Evolutionary conservation across 2,329 filamentous ascomycete species (phyloP), one percentile per base, ranked within the genome.

Genomic region (Raffaelea ambrosiae): DNA sequence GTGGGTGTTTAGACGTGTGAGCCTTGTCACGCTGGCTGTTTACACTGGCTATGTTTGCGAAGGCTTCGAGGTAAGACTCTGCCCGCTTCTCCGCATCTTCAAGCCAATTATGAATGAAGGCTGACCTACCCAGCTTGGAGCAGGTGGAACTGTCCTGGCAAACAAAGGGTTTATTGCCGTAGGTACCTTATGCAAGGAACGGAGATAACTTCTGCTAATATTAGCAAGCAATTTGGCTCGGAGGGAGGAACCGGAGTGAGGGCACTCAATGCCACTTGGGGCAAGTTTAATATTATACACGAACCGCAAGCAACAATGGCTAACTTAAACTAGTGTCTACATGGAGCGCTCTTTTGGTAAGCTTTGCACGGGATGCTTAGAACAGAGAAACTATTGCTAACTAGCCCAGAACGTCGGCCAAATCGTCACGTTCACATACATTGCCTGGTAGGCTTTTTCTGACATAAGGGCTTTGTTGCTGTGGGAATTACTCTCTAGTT

Each of bases 11-110:
- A 45, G 40, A 20, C 49, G 49, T 4, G 38, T 39, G 3, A 26
- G 40, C 13, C 38, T 48, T 9, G 39, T 51, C n/a, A 36, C 46
- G 2, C 38, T 51, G 2, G 42, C 49, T 1, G 49, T 51, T n/a
- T 51, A 51, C 42, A 48, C 48, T 7, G 45, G 48, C 19, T 51
- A 51, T 19, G 46, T 51, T 13, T 51, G 49, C 23, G 49, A 51
- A 26, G 49, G 49, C 1, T 51, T 51, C 23, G 45, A 51, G n/a
- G n/a, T n/a, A n/a, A n/a, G n/a, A n/a, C n/a, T n/a, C n/a, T n/a
- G n/a, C n/a, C n/a, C n/a, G n/a, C n/a, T n/a, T n/a, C n/a, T n/a
- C n/a, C n/a, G n/a, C n/a, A n/a, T n/a, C n/a, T n/a, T n/a, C n/a
- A n/a, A n/a, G n/a, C n/a, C n/a, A n/a, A n/a, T n/a, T n/a, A n/a